Percentiles rank a stretch among this genome's conserved stretches.
Conservation (phyloP, 768 basidiomycete genomes). For the Hypsizygus marmoreus region DNA sequence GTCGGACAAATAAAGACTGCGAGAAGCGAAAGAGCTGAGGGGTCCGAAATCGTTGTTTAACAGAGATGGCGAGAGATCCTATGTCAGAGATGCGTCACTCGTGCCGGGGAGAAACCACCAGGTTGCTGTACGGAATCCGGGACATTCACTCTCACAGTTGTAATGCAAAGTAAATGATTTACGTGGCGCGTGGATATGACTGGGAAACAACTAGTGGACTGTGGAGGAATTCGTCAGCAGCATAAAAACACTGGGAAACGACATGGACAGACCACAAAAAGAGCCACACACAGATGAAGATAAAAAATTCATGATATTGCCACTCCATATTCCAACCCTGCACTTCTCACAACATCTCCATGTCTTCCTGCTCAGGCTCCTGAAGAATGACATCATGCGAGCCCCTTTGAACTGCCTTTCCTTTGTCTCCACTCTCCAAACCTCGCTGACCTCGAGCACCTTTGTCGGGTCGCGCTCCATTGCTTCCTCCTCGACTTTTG, state of each 20-base stretch:
- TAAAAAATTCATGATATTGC: background rate
- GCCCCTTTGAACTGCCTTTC: constrained; percentile 4
- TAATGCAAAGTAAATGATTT: background rate
- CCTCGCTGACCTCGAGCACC: too few relatives aligned
- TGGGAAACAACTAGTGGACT: too few relatives aligned
- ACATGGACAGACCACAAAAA: background rate
- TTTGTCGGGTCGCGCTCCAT: constrained; percentile 4
- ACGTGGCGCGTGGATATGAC: too few relatives aligned
- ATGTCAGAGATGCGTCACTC: too few relatives aligned
- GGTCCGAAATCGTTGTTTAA: too few relatives aligned
- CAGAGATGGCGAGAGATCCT: too few relatives aligned
- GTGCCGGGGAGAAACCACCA: background rate
- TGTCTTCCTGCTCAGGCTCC: constrained; percentile 46
- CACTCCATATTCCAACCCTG: background rate
- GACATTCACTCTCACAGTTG: background rate
- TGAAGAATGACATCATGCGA: constrained; percentile 34
- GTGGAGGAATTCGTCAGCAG: too few relatives aligned
- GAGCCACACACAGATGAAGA: background rate
- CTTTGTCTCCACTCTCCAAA: constrained; percentile 10
- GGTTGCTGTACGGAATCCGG: background rate
- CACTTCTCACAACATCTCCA: constrained; percentile 29
- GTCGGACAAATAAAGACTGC: too few relatives aligned
- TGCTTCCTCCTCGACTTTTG: constrained; percentile 11
- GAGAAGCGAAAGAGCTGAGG: too few relatives aligned
- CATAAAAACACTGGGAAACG: too few relatives aligned